Evolutionary conservation across 352 stramenopile genomes (phyloP).

Genomic region (Thraustochytrium striatum): DNA sequence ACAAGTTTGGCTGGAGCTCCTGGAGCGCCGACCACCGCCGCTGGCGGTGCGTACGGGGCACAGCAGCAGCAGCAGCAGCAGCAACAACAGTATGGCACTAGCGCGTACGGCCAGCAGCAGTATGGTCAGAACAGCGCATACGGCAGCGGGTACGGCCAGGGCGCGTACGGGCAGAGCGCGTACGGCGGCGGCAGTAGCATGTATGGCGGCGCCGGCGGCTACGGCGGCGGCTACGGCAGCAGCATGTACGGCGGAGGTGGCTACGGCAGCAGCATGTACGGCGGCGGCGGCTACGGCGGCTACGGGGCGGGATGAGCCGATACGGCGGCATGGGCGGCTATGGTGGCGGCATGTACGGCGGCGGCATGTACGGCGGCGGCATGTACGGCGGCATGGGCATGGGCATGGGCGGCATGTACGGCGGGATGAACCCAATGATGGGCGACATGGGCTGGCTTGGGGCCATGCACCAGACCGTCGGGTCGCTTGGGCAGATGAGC

Average conservation of each 20-base stretch:
- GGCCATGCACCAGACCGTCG: slow-evolving; percentile 46
- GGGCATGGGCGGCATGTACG: background rate
- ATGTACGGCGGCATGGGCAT: slow-evolving; percentile 5
- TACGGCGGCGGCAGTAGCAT: background rate
- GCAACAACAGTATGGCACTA: background rate
- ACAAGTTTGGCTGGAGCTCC: background rate
- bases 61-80: background rate
- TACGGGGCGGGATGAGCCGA: no score
- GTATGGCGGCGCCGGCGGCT: background rate
- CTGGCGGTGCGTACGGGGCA: background rate
- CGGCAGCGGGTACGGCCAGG: background rate
- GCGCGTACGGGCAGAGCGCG: no score
- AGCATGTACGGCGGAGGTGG: background rate
- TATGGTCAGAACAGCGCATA: background rate
- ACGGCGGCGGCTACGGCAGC: background rate
- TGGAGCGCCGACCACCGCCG: background rate
- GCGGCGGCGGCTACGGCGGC: background rate
- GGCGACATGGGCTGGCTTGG: slow-evolving; percentile 49
- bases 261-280: slow-evolving; percentile 29
- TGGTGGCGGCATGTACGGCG: slow-evolving; percentile 24
- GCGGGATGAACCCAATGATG: slow-evolving; percentile 27
- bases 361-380: slow-evolving; percentile 31
- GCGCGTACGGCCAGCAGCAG: background rate
- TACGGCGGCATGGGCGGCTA: background rate
- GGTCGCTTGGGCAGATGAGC: slow-evolving; percentile 41